Evolutionary conservation across 352 stramenopile species (phyloP).

Genomic region (Thalassiosira pacifica): DNA sequence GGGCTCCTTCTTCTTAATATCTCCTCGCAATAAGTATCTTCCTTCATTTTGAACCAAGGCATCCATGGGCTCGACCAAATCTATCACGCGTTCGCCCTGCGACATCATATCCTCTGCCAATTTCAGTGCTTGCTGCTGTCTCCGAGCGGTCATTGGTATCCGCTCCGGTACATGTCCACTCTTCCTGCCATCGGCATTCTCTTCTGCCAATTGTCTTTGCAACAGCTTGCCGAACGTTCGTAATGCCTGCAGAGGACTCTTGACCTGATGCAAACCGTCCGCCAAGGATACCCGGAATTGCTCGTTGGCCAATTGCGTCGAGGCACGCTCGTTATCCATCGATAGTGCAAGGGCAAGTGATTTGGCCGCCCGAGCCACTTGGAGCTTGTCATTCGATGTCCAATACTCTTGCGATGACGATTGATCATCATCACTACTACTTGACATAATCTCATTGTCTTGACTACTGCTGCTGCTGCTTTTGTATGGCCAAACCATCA

Average conservation of each 20-base stretch:
- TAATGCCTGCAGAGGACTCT: slow-evolving; percentile 85
- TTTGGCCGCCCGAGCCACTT: slow-evolving; percentile 75
- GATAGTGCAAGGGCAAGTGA: slow-evolving; percentile 80
- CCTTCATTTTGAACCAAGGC: slow-evolving; percentile 65
- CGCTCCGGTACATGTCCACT: slow-evolving; percentile 24
- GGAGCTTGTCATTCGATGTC: slow-evolving; percentile 74
- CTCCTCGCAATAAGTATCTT: slow-evolving; percentile 31
- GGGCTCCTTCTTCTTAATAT: slow-evolving; percentile 46
- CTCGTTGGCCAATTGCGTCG: slow-evolving; percentile 67
- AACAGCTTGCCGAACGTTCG: slow-evolving; percentile 85
- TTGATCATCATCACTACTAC: no score
- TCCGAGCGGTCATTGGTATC: slow-evolving; percentile 21
- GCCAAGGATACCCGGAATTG: slow-evolving; percentile 73
- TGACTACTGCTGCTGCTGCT: slow-evolving; percentile 6
- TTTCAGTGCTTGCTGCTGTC: slow-evolving; percentile 65
- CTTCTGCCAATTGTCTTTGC: slow-evolving; percentile 69
- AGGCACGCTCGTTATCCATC: slow-evolving; percentile 80
- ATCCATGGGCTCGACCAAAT: slow-evolving; percentile 84
- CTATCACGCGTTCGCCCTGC: slow-evolving; percentile 84
- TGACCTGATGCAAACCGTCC: slow-evolving; percentile 85
- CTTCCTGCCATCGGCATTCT: neutral
- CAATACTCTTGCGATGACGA: no score
- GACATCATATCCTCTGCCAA: slow-evolving; percentile 79
- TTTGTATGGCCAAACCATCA: slow-evolving; percentile 72
- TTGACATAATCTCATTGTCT: no score